Conservation (phyloP, 2,329 filamentous ascomycete species). For the Tothia fuscella region DNA sequence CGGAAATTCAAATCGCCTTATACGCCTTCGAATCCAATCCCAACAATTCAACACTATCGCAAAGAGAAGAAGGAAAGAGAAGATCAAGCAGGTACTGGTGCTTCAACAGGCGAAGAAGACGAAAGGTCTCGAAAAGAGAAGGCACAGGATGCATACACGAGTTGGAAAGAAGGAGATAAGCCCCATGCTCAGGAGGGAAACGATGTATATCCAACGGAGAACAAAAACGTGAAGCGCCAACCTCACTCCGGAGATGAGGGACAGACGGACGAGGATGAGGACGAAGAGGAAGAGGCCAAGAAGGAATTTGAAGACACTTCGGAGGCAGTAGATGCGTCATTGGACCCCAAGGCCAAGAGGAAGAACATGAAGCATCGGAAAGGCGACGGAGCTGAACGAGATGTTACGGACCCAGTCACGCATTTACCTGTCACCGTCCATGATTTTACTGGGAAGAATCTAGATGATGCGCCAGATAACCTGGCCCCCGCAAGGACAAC, state of each 20-base stretch:
- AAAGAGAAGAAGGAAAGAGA: slow-evolving; percentile 33
- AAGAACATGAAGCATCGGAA: slow-evolving; percentile 38
- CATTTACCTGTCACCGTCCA: slow-evolving; percentile 57
- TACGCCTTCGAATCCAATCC: slow-evolving; percentile 32
- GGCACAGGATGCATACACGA: slow-evolving; percentile 25
- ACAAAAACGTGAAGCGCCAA: slow-evolving; percentile 1
- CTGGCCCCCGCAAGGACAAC: slow-evolving; percentile 25
- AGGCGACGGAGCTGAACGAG: slow-evolving; percentile 37
- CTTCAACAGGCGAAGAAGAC: slow-evolving; percentile 17
- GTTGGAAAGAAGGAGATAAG: slow-evolving; percentile 19
- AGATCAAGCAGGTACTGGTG: slow-evolving; percentile 20
- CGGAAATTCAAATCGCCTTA: slow-evolving; percentile 31
- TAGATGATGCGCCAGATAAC: slow-evolving; percentile 24
- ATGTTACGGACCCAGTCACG: slow-evolving; percentile 62
- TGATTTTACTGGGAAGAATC: slow-evolving; percentile 53
- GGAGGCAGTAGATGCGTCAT: slow-evolving; percentile 24
- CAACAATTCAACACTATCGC: slow-evolving; percentile 34
- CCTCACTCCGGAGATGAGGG: slow-evolving; percentile 1
- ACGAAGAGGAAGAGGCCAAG: slow-evolving; percentile 15
- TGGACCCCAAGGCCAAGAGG: slow-evolving; percentile 34
- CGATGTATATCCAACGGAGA: slow-evolving; percentile 23
- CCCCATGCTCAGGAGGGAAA: slow-evolving; percentile 16
- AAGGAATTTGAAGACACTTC: slow-evolving; percentile 32
- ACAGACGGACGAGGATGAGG: slow-evolving; percentile 22
- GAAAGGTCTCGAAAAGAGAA: slow-evolving; percentile 22